Evolutionary conservation across 371 early-diverging fungal species (phyloP).

Genomic region (Mucor piriformis): DNA sequence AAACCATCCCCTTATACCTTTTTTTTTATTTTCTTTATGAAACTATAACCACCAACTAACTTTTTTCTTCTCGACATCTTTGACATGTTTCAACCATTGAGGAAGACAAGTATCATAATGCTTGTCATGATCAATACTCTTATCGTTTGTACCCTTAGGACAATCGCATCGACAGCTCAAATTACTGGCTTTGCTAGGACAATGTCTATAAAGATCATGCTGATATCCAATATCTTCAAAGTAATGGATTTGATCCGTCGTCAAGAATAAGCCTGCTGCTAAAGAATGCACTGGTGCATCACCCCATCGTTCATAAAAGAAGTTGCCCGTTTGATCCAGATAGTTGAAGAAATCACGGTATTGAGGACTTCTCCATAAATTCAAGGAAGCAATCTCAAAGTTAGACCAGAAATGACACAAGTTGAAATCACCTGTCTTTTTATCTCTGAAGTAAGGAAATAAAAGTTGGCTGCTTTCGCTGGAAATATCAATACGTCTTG

Average conservation of each 20-base stretch:
- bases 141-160: slow-evolving; percentile 39
- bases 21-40: slow-evolving; percentile 2
- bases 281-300: slow-evolving; percentile 89
- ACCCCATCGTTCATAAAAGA: slow-evolving; percentile 75
- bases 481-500: slow-evolving; percentile 44
- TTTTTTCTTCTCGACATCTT: slow-evolving; percentile 20
- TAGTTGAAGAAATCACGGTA: slow-evolving; percentile 67
- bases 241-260: slow-evolving; percentile 85
- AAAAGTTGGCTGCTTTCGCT: slow-evolving; percentile 33
- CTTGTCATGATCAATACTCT: slow-evolving; percentile 50
- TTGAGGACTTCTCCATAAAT: slow-evolving; percentile 72
- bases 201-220: slow-evolving; percentile 76
- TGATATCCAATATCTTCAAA: slow-evolving; percentile 92
- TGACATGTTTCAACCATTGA: slow-evolving; percentile 34
- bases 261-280: slow-evolving; percentile 83
- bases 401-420: slow-evolving; percentile 92
- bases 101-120: slow-evolving; percentile 50
- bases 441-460: slow-evolving; percentile 50
- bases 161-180: slow-evolving; percentile 49
- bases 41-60: slow-evolving; percentile 26
- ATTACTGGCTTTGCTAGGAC: slow-evolving; percentile 56
- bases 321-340: slow-evolving; percentile 66
- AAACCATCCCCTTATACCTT: not conserved
- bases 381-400: slow-evolving; percentile 81
- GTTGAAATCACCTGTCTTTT: slow-evolving; percentile 54